Evolutionary conservation across 1,284 basidiomycete species (phyloP).

Genomic region (Ganoderma sinense): DNA sequence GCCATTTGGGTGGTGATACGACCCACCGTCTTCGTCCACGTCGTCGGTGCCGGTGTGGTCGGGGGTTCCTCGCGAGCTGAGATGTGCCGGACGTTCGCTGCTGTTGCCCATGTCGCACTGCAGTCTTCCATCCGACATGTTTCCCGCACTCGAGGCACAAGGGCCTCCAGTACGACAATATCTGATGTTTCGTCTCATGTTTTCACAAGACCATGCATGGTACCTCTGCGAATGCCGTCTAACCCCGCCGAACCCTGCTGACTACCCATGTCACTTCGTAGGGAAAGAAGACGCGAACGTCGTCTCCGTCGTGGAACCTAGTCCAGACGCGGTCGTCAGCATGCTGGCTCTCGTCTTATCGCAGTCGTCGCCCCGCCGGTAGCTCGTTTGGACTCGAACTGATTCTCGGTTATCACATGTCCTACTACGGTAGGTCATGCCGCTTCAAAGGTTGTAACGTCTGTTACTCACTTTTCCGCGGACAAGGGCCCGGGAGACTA

Average conservation of each 20-base stretch:
- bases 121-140: background rate
- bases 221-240: constrained; percentile 6
- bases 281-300: background rate
- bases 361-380: background rate
- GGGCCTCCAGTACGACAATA: background rate
- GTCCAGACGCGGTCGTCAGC: background rate
- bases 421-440: background rate
- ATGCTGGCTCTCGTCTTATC: background rate
- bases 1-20: constrained; percentile 19
- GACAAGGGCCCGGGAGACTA: background rate
- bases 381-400: background rate
- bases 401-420: background rate
- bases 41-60: constrained; percentile 9
- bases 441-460: background rate
- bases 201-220: constrained; percentile 14
- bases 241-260: background rate
- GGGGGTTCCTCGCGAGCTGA: constrained; percentile 8
- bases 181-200: constrained; percentile 3
- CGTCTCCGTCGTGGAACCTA: background rate
- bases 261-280: background rate
- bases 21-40: constrained; percentile 23
- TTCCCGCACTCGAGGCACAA: background rate
- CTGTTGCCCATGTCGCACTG: background rate
- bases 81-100: background rate
- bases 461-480: background rate